Evolutionary conservation across 2,329 filamentous ascomycete species (phyloP).

Genomic region (Venturia carpophila): DNA sequence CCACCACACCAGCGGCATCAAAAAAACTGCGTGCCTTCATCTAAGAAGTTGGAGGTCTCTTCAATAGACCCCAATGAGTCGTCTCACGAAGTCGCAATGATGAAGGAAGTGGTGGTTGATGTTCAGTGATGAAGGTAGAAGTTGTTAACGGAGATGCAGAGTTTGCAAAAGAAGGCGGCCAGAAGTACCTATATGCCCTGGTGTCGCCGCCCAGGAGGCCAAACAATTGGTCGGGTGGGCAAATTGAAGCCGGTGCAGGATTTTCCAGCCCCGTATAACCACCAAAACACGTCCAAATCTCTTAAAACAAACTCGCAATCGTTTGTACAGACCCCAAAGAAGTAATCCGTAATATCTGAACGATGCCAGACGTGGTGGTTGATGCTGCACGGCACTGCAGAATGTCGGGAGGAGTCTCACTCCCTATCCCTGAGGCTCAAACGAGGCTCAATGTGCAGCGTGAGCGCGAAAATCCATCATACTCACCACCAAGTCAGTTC

Average conservation of each 20-base stretch:
- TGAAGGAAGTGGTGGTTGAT: constrained; percentile 1
- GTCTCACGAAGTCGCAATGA: background rate
- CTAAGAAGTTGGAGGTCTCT: background rate
- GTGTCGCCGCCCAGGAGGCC: background rate
- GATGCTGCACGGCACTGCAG: background rate
- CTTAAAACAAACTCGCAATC: background rate
- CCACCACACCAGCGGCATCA: too few relatives aligned
- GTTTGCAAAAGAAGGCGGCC: background rate
- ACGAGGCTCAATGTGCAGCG: background rate
- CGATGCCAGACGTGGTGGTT: background rate
- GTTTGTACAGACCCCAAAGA: background rate
- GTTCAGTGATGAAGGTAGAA: background rate
- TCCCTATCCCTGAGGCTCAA: background rate
- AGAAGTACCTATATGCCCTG: too few relatives aligned
- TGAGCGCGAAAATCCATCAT: background rate
- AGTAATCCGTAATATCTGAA: background rate
- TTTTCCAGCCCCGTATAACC: background rate
- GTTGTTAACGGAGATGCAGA: background rate
- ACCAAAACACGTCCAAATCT: background rate
- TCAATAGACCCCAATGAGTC: background rate
- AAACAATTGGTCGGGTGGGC: background rate
- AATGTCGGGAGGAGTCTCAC: background rate
- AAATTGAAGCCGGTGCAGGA: background rate
- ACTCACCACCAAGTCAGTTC: background rate
- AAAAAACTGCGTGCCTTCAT: too few relatives aligned